Evolutionary conservation across 331 rosid species (phyloP).

Genomic region (Malus hybrid): DNA sequence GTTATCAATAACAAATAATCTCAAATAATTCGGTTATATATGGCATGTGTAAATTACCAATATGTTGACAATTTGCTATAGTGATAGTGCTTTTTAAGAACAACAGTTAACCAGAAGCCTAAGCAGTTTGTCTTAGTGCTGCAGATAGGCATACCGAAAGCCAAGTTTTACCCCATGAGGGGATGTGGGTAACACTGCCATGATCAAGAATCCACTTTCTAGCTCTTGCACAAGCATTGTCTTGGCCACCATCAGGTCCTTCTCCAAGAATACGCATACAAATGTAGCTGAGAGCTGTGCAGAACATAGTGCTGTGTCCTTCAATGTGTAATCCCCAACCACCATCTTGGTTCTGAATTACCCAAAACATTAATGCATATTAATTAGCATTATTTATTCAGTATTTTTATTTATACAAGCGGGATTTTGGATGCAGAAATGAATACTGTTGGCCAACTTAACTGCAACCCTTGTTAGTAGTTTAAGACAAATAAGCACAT

Average conservation of each 20-base stretch:
- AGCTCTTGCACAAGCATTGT: constrained; percentile 29
- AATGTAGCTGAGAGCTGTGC: neutral
- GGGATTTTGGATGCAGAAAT: too few relatives aligned
- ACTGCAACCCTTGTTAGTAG: too few relatives aligned
- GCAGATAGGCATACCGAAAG: constrained; percentile 19
- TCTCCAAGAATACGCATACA: constrained; percentile 31
- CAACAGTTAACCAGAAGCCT: neutral
- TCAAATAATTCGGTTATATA: too few relatives aligned
- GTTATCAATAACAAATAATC: too few relatives aligned
- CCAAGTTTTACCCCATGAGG: constrained; percentile 49
- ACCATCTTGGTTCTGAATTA: constrained; percentile 27
- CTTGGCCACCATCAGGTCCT: constrained; percentile 23
- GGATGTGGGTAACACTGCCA: constrained; percentile 29
- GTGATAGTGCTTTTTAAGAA: too few relatives aligned
- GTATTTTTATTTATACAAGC: neutral
- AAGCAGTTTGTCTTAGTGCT: neutral
- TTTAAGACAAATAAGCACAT: too few relatives aligned
- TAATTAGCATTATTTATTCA: neutral
- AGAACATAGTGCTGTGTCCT: constrained; percentile 26
- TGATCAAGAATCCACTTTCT: constrained; percentile 36
- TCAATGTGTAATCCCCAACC: constrained; percentile 40
- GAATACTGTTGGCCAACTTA: too few relatives aligned
- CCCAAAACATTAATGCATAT: neutral
- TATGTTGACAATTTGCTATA: too few relatives aligned
- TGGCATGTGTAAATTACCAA: too few relatives aligned